A percentile compares a stretch with the other conserved stretches of the same genome.
These are phyloP conservation scores for Leccinum subtestaceum DNA, from an alignment of 768 basidiomycete genomes.

Conservation along the genomic window DNA sequence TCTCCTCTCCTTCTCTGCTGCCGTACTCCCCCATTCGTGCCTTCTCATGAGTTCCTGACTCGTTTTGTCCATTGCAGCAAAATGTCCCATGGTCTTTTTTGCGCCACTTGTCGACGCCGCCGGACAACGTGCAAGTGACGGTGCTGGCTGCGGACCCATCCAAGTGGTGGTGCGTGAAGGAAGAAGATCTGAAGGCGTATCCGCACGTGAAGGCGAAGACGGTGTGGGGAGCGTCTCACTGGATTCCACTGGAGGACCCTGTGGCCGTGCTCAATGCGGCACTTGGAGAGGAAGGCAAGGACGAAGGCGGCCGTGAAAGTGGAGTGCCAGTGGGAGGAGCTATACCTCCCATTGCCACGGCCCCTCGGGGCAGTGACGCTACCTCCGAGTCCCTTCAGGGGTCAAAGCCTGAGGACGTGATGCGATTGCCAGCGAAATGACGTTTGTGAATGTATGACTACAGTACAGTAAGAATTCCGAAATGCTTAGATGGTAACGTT, in stretches of 20 bases:
- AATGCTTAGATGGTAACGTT: too few species aligned
- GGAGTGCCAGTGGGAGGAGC: too few species aligned
- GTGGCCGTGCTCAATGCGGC: slow-evolving; percentile 13
- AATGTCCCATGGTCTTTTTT: slow-evolving; percentile 23
- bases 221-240: slow-evolving; percentile 13
- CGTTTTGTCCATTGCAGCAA: slow-evolving; percentile 10
- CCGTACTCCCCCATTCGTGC: background rate
- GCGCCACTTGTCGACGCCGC: background rate
- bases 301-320: too few species aligned
- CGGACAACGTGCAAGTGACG: slow-evolving; percentile 9
- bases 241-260: slow-evolving; percentile 15
- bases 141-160: slow-evolving; percentile 16
- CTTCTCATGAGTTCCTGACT: background rate
- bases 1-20: background rate
- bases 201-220: slow-evolving; percentile 5
- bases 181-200: slow-evolving; percentile 4
- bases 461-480: too few species aligned
- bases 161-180: background rate
- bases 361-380: too few species aligned
- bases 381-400: too few species aligned
- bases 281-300: background rate
- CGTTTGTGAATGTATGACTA: too few species aligned
- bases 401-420: too few species aligned
- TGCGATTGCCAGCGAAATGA: too few species aligned
- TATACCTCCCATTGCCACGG: too few species aligned